Percentiles rank a stretch among this genome's conserved stretches.
Conservation (phyloP, 371 early-diverging fungal species). For the Mortierella sp. region DNA sequence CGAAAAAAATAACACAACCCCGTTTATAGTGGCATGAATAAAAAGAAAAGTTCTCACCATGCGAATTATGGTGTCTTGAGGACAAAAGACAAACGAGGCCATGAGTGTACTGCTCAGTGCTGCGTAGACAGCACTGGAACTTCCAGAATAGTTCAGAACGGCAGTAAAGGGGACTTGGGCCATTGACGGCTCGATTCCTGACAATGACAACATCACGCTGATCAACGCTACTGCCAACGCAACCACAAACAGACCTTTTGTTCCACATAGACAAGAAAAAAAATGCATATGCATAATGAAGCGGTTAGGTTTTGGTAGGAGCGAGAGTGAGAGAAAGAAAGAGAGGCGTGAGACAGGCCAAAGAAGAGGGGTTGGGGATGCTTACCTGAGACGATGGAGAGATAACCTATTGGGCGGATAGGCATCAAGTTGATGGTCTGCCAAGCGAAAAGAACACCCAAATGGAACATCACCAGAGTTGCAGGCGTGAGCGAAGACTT, state of each 20-base stretch:
- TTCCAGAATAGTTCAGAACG: conserved; percentile 51
- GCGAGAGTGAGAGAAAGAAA: not conserved
- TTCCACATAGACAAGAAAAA: not conserved
- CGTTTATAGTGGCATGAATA: not conserved
- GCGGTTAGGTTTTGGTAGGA: not conserved
- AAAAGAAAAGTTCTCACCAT: conserved; percentile 21
- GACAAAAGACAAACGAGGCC: conserved; percentile 50
- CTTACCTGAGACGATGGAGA: conserved; percentile 36
- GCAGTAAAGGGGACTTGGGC: conserved; percentile 45
- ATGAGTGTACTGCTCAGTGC: conserved; percentile 40
- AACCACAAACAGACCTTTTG: conserved; percentile 25
- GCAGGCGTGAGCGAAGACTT: conserved; percentile 25
- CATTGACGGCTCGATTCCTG: conserved; percentile 27
- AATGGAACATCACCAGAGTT: conserved; percentile 46
- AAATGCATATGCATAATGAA: not conserved
- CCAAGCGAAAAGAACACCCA: conserved; percentile 38
- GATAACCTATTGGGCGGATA: conserved; percentile 25
- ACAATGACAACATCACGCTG: conserved; percentile 32
- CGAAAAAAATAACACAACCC: not conserved
- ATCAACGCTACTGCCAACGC: conserved; percentile 41
- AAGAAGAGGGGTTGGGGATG: not conserved
- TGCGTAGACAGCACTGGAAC: conserved; percentile 31
- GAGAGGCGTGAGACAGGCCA: too few relatives aligned
- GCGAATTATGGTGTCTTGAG: conserved; percentile 43
- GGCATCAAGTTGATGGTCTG: conserved; percentile 41